Evolutionary conservation across 352 stramenopile species (phyloP), one percentile per base, ranked within the genome.

Genomic region (Phytophthora hybrid): DNA sequence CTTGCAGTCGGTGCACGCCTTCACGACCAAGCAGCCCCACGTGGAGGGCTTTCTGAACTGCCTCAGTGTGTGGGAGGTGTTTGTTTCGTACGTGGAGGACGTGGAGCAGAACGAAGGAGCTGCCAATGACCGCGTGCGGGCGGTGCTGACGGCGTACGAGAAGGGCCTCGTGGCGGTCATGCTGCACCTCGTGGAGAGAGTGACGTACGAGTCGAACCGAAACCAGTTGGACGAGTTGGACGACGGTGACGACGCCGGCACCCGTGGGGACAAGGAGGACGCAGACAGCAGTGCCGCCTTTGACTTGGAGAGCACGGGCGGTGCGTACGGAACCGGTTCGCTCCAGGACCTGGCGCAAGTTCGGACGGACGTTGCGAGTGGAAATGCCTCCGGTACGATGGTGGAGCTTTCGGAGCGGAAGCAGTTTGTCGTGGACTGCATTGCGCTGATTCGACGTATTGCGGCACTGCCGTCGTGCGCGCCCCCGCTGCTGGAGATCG

Each of bases 81-180:
- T 96, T 58, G 87, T 96, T 16, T 80, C 82, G 18, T 93, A 94
- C 57, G 84, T 96, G 59, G 89, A 96, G 71, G 87, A 94, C 62
- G 77, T 85, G 1, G 85, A 94, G 62, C 82, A 90, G 44, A 85
- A 92, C 44, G 87, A 92, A 77, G 81, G 75, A 5, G 84, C 83
- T 4, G 75, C 82, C 3, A 90, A 90, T 49, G 85, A 92, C 14
- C 78, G 65, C 1, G 66, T 84, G 3, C 69, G 81, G 2, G 69
- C 71, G 21, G 82, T 92, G 5, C 69, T 96, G 13, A 82, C 74
- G 0, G 81, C 86, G 0, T 96, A 94, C 57, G 89, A 96, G 39
- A 83, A 79, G 47, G 87, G 87, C 1, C 73, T 96, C 19, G 76
- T 91, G 21, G 77, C 81, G 8, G 87, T 96, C 19, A 94, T 96